Evolutionary conservation across 805 yeast species (phyloP).

Genomic region (Yamadazyma endophytica): DNA sequence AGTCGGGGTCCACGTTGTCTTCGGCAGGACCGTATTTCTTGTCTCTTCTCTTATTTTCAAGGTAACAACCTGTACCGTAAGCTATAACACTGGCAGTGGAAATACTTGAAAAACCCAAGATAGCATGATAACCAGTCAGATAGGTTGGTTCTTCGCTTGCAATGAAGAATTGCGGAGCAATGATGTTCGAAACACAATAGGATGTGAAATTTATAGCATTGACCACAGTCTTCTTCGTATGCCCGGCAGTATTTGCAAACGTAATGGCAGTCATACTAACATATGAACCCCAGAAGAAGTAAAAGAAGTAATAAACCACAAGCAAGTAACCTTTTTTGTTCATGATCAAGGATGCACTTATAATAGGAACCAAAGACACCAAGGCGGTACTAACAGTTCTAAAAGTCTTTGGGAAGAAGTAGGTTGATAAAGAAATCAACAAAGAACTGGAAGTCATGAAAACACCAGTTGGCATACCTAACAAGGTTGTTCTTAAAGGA

Average conservation of each 20-base stretch:
- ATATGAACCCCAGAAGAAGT: conserved; percentile 54
- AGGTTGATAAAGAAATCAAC: conserved; percentile 26
- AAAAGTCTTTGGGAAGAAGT: conserved; percentile 13
- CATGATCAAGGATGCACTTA: conserved; percentile 37
- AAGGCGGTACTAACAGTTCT: conserved; percentile 18
- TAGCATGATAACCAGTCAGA: conserved; percentile 53
- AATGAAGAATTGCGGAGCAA: conserved; percentile 53
- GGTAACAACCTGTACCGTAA: conserved; percentile 39
- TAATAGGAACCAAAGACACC: conserved; percentile 28
- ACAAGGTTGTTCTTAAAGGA: conserved; percentile 38
- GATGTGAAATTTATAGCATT: conserved; percentile 44
- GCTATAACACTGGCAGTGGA: conserved; percentile 37
- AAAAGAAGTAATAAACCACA: conserved; percentile 44
- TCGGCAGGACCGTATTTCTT: conserved; percentile 22
- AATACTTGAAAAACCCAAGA: conserved; percentile 47
- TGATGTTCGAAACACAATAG: conserved; percentile 50
- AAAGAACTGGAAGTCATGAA: conserved; percentile 27
- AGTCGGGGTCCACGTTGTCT: conserved; percentile 32
- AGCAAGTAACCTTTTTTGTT: conserved; percentile 40
- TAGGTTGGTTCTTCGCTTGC: conserved; percentile 42
- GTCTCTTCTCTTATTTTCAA: conserved; percentile 53
- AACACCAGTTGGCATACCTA: conserved; percentile 58
- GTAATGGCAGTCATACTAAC: conserved; percentile 29
- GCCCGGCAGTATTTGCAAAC: conserved; percentile 52
- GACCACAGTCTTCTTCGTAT: conserved; percentile 49